These are phyloP conservation scores for Incumbomyces delicatus DNA, from an alignment of 2,329 filamentous ascomycete genomes.

Conservation along the genomic window DNA sequence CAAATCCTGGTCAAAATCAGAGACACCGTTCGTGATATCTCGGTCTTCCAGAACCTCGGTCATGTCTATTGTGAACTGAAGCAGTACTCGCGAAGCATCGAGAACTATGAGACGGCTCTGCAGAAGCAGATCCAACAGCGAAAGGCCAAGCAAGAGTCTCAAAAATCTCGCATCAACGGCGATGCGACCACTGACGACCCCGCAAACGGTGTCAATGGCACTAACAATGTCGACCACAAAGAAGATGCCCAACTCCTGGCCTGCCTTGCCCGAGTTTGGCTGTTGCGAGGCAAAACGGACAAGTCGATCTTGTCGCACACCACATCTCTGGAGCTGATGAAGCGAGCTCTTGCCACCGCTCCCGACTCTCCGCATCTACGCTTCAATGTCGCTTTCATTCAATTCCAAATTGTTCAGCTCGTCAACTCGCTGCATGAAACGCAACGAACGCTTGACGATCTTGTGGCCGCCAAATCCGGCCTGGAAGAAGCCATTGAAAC, in stretches of 20 bases:
- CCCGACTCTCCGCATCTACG: conserved; percentile 83
- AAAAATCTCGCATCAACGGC: neutral
- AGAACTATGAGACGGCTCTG: conserved; percentile 81
- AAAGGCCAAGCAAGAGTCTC: neutral
- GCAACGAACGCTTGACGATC: conserved; percentile 67
- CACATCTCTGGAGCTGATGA: conserved; percentile 53
- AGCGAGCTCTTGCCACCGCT: conserved; percentile 61
- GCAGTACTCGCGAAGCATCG: conserved; percentile 84
- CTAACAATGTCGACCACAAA: neutral
- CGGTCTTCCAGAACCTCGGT: conserved; percentile 84
- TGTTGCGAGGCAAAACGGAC: conserved; percentile 66
- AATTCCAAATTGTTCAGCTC: conserved; percentile 81
- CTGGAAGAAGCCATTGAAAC: conserved; percentile 76
- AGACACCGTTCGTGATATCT: conserved; percentile 79
- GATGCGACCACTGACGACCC: neutral
- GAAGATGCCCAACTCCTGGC: conserved; percentile 63
- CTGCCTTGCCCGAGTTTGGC: conserved; percentile 79
- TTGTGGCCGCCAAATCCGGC: conserved; percentile 68
- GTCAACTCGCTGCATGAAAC: conserved; percentile 66
- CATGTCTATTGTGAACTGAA: conserved; percentile 85
- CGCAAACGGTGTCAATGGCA: conserved; percentile 4
- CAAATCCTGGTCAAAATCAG: conserved; percentile 83
- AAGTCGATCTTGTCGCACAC: conserved; percentile 53
- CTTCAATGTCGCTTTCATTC: conserved; percentile 96
- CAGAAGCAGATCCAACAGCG: conserved; percentile 26